Evolutionary conservation across 768 basidiomycete genomes (phyloP).

Genomic region (Gloeostereum incarnatum): DNA sequence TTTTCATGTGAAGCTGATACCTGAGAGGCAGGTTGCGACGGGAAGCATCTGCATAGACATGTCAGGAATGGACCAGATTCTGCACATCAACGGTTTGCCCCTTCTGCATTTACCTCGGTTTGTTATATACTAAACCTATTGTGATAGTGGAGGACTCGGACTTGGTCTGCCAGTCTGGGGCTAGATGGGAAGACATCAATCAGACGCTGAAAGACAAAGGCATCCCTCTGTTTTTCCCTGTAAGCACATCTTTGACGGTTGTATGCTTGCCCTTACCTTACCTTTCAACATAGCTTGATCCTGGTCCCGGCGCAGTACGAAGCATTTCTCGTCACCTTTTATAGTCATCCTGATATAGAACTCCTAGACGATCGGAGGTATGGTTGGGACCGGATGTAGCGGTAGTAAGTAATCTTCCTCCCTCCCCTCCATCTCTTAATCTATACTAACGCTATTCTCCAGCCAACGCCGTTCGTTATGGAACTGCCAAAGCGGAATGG

Average conservation of each 20-base stretch:
- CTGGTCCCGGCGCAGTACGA: conserved; percentile 60
- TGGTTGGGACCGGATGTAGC: conserved; percentile 82
- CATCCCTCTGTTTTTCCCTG: conserved; percentile 82
- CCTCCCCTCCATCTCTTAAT: not conserved
- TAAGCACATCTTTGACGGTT: conserved; percentile 22
- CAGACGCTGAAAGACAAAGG: conserved; percentile 52
- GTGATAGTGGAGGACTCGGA: conserved; percentile 60
- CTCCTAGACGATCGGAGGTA: conserved; percentile 71
- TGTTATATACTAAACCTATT: conserved; percentile 3
- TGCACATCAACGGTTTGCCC: conserved; percentile 43
- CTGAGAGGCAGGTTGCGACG: conserved; percentile 25
- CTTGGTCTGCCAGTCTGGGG: conserved; percentile 67
- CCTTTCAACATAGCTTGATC: conserved; percentile 43
- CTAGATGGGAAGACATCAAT: conserved; percentile 76
- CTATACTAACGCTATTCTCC: not conserved
- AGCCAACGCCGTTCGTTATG: conserved; percentile 82
- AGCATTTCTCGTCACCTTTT: not conserved
- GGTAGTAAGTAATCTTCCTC: conserved; percentile 47
- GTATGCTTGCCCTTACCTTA: not conserved
- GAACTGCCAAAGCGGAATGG: conserved; percentile 85
- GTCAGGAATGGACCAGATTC: conserved; percentile 56
- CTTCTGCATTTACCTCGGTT: not conserved
- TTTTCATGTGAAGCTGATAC: conserved; percentile 1
- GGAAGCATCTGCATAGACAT: conserved; percentile 65
- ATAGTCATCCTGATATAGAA: not conserved